phyloP scores from a whole-genome alignment of 768 basidiomycete species.

The Tricholoma saponaceum region DNA sequence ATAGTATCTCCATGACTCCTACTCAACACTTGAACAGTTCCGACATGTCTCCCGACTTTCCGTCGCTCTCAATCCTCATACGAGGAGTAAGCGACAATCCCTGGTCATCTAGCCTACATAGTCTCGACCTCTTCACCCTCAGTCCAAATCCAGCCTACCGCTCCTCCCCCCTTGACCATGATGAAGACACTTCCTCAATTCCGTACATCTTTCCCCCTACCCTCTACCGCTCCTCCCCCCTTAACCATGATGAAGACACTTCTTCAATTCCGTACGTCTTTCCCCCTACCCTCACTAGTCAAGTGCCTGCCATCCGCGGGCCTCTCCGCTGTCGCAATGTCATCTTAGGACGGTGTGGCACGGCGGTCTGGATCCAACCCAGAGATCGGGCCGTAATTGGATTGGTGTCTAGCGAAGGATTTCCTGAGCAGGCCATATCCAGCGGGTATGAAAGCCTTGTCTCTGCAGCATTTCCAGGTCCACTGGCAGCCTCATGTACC shows the following conservation, averaged over 20 bases:
- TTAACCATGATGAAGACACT: not conserved
- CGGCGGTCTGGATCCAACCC: constrained; percentile 63
- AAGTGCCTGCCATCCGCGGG: constrained; percentile 41
- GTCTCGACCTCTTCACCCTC: constrained; percentile 51
- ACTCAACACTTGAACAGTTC: not conserved
- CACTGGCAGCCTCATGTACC: constrained; percentile 16
- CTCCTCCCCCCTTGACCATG: constrained; percentile 10
- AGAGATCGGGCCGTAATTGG: constrained; percentile 38
- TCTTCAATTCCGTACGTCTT: constrained; percentile 33
- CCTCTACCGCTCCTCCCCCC: constrained; percentile 17
- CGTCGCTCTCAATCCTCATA: constrained; percentile 45
- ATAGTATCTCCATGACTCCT: constrained; percentile 44
- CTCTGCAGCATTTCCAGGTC: constrained; percentile 48
- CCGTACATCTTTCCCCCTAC: constrained; percentile 50
- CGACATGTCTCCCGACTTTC: not conserved
- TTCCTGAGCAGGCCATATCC: constrained; percentile 15
- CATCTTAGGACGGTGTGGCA: constrained; percentile 49
- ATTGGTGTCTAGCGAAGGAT: constrained; percentile 23
- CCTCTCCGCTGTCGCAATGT: constrained; percentile 52
- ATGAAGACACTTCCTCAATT: not conserved
- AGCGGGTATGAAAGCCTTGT: constrained; percentile 32
- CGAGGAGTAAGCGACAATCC: constrained; percentile 59
- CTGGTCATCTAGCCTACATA: constrained; percentile 46
- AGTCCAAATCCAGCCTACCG: constrained; percentile 27
- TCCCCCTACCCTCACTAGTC: constrained; percentile 39